Evolutionary conservation across 202 grass and related monocot species (phyloP), one percentile per base, ranked within the genome.

Genomic region (Eragrostis tef): DNA sequence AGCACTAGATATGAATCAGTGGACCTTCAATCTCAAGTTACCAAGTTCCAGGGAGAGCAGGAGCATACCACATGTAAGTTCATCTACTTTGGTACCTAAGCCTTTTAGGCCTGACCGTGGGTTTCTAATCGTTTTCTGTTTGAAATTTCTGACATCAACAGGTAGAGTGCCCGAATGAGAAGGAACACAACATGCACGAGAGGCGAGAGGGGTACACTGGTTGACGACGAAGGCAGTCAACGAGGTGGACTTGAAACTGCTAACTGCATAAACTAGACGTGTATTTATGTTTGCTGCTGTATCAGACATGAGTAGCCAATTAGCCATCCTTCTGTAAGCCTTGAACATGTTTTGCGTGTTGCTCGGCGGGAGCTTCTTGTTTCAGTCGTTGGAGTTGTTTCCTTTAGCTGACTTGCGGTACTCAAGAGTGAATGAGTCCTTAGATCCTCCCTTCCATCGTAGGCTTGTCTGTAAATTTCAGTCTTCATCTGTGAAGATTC

Each of bases 201-300:
- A 26, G 26, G 58, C 44, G 15, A 39, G 61, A 26, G 26, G 58
- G 15, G 48, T 41, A 16, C 13, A 7, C 63, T 34, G 56, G 67
- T 75, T 73, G 13, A 0, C 9, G 27, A 79, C 13, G 47, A 42
- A 43, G 45, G 54, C 31, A 14, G 16, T 62, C 1, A 72, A 61
- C 17, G 34, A 71, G 65, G 57, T 24, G 56, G 68, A 71, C 82
- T 16, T 24, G 57, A 41, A 83, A 63, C 79, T 56, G 22, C 59
- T 86, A 74, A 79, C 84, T 79, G 79, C 73, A 72, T 19, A 74
- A 36, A 29, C 24, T 77, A 86, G 43, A 54, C 53, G 44, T 79
- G 31, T 75, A 64, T 79, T 75, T 86, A 83, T 75, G 74, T 64
- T 83, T 73, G 52, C 67, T 61, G 74, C 11, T 56, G 52, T 75